These are phyloP conservation scores for Bryoerythrophyllum caledonicum DNA, from an alignment of 225 moss, liverwort and hornwort species.

Conservation along the genomic window DNA sequence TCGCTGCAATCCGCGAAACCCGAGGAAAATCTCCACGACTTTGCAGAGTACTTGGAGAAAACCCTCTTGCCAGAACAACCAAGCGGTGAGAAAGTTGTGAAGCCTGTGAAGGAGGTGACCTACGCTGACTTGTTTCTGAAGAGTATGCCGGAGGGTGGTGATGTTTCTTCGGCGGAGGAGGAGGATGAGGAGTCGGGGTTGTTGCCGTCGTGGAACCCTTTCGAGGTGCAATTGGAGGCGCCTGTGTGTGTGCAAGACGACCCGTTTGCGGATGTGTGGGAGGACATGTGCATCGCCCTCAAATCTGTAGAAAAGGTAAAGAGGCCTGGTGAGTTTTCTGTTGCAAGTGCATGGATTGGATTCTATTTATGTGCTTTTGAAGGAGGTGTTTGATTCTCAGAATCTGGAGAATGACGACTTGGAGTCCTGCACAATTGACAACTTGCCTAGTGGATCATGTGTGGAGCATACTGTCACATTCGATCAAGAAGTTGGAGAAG, in stretches of 20 bases:
- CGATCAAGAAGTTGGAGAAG: constrained; percentile 1
- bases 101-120: not conserved
- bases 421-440: not conserved
- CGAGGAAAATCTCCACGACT: not conserved
- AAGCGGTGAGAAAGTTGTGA: not conserved
- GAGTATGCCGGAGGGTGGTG: not conserved
- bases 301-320: not conserved
- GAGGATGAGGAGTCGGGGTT: not conserved
- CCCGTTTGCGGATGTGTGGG: not conserved
- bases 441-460: not conserved
- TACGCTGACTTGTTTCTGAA: not conserved
- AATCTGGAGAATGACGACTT: not conserved
- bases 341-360: too few relatives aligned
- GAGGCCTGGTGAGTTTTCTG: too few relatives aligned
- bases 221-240: not conserved
- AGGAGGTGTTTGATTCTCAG: too few relatives aligned
- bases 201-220: not conserved
- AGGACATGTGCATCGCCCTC: not conserved
- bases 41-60: not conserved
- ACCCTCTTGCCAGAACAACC: not conserved
- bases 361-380: too few relatives aligned
- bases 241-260: not conserved
- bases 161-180: not conserved
- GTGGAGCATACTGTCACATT: not conserved
- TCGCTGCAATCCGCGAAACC: not conserved